These are phyloP conservation scores for Eucalyptus leucophloia DNA, from an alignment of 345 rosid genomes.

Conservation along the genomic window DNA sequence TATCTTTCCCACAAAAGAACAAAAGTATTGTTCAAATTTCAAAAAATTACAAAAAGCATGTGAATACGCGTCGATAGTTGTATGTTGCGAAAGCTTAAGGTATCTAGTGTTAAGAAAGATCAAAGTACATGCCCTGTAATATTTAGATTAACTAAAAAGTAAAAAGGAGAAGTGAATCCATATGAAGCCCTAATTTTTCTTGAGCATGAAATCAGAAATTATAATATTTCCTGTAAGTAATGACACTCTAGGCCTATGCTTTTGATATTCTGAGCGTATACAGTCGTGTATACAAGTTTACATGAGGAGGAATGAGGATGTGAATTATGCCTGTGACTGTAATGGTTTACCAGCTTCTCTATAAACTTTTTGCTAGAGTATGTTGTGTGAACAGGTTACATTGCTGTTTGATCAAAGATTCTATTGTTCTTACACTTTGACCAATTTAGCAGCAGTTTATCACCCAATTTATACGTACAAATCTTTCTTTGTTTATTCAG, in stretches of 20 bases:
- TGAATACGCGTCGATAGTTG: not conserved
- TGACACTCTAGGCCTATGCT: not conserved
- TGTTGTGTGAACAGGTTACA: not conserved
- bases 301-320: not conserved
- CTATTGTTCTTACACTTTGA: not conserved
- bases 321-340: not conserved
- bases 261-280: not conserved
- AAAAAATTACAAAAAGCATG: not conserved
- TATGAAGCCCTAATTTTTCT: not conserved
- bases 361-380: not conserved
- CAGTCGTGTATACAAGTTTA: not conserved
- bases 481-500: slow-evolving; percentile 2
- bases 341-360: not conserved
- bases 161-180: not conserved
- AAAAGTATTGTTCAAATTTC: not conserved
- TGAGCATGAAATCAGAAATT: not conserved
- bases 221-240: not conserved
- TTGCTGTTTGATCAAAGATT: not conserved
- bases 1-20: not conserved
- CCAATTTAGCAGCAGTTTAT: not conserved
- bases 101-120: not conserved
- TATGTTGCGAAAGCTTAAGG: not conserved
- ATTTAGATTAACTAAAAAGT: not conserved
- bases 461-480: not conserved
- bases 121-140: not conserved